These are phyloP conservation scores for Coemansia sp. DNA, from an alignment of 371 early-diverging fungal genomes.

Conservation along the genomic window DNA sequence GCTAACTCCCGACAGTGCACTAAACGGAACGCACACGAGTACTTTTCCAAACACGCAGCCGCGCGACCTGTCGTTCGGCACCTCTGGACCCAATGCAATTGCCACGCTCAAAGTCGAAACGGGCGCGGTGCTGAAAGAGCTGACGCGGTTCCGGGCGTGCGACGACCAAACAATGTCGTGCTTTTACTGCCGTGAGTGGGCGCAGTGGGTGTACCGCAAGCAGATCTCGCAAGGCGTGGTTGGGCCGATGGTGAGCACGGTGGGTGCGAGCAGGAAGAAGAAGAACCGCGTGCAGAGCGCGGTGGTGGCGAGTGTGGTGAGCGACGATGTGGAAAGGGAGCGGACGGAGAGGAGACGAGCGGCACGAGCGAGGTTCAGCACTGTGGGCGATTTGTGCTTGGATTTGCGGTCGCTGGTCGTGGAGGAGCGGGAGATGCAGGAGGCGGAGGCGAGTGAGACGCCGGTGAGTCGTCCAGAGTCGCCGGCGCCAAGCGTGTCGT, in stretches of 20 bases:
- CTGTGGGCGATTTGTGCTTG: constrained; percentile 51
- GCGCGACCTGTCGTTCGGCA: background rate
- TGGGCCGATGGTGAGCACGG: background rate
- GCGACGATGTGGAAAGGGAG: constrained; percentile 30
- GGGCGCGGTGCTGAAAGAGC: constrained; percentile 66
- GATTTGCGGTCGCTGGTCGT: constrained; percentile 42
- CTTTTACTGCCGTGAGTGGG: constrained; percentile 84
- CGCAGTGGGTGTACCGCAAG: constrained; percentile 75
- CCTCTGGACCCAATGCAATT: constrained; percentile 46
- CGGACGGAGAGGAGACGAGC: constrained; percentile 49
- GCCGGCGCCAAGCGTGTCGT: constrained; percentile 28
- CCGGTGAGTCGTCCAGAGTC: constrained; percentile 34
- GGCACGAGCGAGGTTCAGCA: constrained; percentile 32
- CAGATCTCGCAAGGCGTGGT: constrained; percentile 46
- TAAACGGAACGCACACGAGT: background rate
- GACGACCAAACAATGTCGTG: constrained; percentile 67
- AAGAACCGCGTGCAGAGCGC: constrained; percentile 52
- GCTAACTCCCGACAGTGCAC: background rate
- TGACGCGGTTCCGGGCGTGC: constrained; percentile 72
- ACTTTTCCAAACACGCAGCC: background rate
- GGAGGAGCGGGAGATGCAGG: constrained; percentile 29
- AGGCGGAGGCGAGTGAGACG: background rate
- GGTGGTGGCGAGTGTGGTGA: background rate
- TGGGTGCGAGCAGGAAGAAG: constrained; percentile 43
- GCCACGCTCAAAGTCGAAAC: constrained; percentile 56